A percentile compares a stretch with the other conserved stretches of the same genome.
phyloP scores from a whole-genome alignment of 2,329 filamentous ascomycete species.

The Sporothrix globosa region DNA sequence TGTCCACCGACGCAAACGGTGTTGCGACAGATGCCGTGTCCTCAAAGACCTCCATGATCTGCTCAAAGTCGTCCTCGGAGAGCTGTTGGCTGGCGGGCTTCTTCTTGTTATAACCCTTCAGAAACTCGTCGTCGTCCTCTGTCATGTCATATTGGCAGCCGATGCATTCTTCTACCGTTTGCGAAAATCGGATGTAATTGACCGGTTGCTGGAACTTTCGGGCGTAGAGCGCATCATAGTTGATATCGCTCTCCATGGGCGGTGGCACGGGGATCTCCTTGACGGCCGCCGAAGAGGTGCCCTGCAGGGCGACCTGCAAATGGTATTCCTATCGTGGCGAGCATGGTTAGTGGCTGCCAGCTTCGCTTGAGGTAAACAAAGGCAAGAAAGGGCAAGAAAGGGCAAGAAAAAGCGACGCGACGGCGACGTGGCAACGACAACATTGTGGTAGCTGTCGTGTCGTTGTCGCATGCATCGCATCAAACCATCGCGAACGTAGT shows the following conservation, averaged over 20 bases:
- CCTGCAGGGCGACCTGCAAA: constrained; percentile 77
- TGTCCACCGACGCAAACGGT: constrained; percentile 88
- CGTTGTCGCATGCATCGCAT: constrained; percentile 7
- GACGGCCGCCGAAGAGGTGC: constrained; percentile 58
- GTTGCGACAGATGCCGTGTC: constrained; percentile 80
- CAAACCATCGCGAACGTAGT: constrained; percentile 10
- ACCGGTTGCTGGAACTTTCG: constrained; percentile 78
- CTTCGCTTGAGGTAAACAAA: background rate
- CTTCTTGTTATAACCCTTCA: constrained; percentile 82
- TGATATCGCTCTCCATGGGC: constrained; percentile 64
- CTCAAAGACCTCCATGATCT: constrained; percentile 93
- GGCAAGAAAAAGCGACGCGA: background rate
- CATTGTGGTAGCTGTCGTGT: constrained; percentile 27
- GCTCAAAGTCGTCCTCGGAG: constrained; percentile 89
- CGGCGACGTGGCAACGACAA: background rate
- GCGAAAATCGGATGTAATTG: constrained; percentile 96
- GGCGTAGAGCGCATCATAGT: constrained; percentile 89
- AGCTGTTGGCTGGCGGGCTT: constrained; percentile 66
- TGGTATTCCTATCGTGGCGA: constrained; percentile 76
- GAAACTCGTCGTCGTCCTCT: constrained; percentile 81
- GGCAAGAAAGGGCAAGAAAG: background rate
- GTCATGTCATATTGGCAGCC: constrained; percentile 94
- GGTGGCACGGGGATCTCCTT: constrained; percentile 69
- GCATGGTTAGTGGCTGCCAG: constrained; percentile 41
- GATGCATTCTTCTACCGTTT: constrained; percentile 94